A percentile compares a stretch with the other conserved stretches of the same genome.
These are phyloP conservation scores for Diaporthe eres DNA, from an alignment of 2,329 filamentous ascomycete species.

Conservation along the genomic window DNA sequence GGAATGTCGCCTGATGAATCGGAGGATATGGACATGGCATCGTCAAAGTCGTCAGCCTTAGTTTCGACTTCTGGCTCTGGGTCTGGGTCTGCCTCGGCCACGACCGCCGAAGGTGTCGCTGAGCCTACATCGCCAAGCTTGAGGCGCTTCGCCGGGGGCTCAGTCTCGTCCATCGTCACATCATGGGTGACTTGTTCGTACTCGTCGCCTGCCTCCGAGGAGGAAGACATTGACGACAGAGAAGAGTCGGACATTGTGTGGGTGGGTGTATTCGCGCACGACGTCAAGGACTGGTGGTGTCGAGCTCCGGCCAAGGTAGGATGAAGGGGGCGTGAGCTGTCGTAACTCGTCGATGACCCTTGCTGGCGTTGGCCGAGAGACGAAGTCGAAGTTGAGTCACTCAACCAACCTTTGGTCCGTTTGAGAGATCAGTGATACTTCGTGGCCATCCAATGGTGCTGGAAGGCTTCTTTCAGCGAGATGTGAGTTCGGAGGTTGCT, in stretches of 20 bases:
- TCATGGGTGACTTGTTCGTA: conserved; percentile 63
- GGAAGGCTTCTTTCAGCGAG: not conserved
- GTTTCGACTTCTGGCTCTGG: conserved; percentile 64
- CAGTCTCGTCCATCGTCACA: conserved; percentile 53
- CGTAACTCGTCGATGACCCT: not conserved
- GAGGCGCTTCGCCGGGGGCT: conserved; percentile 63
- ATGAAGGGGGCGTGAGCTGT: not conserved
- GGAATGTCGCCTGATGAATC: conserved; percentile 90
- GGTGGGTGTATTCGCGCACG: not conserved
- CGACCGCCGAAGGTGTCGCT: conserved; percentile 60
- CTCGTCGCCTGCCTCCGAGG: conserved; percentile 54
- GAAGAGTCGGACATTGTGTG: conserved; percentile 57
- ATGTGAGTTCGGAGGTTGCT: not conserved
- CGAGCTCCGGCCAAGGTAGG: not conserved
- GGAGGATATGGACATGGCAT: conserved; percentile 69
- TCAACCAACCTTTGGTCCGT: not conserved
- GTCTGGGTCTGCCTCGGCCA: conserved; percentile 61
- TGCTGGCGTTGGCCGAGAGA: not conserved
- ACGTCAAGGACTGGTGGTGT: not conserved
- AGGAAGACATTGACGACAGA: conserved; percentile 62
- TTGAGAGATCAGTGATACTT: not conserved
- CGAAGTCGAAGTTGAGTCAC: not conserved
- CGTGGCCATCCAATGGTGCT: not conserved
- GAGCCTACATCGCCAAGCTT: conserved; percentile 59
- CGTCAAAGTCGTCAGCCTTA: conserved; percentile 66